Conservation (phyloP, 1,284 basidiomycete genomes). For the Ceratobasidium sp. region DNA sequence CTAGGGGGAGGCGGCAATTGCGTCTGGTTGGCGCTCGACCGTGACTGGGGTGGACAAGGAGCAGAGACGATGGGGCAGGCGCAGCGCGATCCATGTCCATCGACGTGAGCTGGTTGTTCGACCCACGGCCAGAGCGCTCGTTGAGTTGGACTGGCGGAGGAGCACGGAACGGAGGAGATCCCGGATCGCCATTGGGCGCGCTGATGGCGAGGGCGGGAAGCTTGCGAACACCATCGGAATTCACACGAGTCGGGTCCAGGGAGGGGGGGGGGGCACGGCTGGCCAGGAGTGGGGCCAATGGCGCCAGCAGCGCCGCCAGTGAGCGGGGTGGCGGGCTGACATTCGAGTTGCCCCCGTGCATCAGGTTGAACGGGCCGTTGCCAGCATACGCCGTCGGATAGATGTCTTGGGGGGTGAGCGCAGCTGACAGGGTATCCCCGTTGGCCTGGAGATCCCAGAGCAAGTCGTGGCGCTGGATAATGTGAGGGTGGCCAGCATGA, state of each 20-base stretch:
- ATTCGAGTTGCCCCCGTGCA: constrained; percentile 30
- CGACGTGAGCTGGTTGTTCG: constrained; percentile 79
- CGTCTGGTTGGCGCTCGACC: constrained; percentile 33
- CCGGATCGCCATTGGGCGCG: constrained; percentile 68
- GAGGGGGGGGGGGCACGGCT: constrained; percentile 19
- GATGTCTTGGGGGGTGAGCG: constrained; percentile 93
- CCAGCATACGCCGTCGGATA: constrained; percentile 89
- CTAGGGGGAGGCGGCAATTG: constrained; percentile 47
- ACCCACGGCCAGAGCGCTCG: constrained; percentile 71
- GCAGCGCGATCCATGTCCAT: constrained; percentile 84
- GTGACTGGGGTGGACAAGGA: constrained; percentile 76
- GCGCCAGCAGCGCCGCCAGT: constrained; percentile 38
- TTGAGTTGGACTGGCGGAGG: constrained; percentile 82
- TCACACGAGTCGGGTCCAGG: constrained; percentile 52
- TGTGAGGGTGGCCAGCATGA: constrained; percentile 83
- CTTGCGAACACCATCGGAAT: constrained; percentile 69
- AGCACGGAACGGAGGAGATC: constrained; percentile 61
- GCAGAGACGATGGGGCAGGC: constrained; percentile 64
- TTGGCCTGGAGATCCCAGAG: constrained; percentile 86
- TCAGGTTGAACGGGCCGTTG: constrained; percentile 48
- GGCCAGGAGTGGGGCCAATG: constrained; percentile 17
- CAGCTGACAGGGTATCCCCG: constrained; percentile 79
- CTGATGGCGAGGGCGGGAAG: constrained; percentile 78
- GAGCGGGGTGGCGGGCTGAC: constrained; percentile 37
- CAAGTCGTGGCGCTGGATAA: constrained; percentile 81